Base-by-base conservation (phyloP, 129 eudicot genomes). In the Artemisia annua region DNA sequence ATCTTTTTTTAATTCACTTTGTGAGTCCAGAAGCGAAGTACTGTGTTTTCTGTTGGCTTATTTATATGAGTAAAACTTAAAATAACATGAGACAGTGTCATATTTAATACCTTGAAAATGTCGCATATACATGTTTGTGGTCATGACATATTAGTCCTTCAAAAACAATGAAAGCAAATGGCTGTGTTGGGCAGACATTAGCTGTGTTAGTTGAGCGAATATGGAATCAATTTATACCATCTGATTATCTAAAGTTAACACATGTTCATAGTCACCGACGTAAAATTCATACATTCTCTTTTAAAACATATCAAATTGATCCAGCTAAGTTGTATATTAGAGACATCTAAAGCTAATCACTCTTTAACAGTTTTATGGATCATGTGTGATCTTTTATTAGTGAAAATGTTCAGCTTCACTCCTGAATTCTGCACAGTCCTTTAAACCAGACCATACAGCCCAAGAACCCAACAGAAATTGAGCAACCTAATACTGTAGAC, bases 11-110 rank as follows among this genome's bases (percentile, higher is more conserved):
- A 8, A 12, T 61, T 60, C 60, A 48, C 30, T 49, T 48, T 19
- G 67, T 58, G 67, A 44, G 53, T 58, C 46, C 22, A 54, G 64
- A 57, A 71, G 50, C 17, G 78, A 62, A 69, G 32, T 28, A 55
- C 52, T 70, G 44, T 6, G 49, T 54, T 62, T 11, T 14, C 12
- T 39, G 62, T 71, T 63, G 53, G 72, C 58, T 12, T 70, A 64
- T 22, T 46, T 66, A 15, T 44, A 53, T n/a, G 26, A 32, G 66
- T 53, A 48, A 26, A 26, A 54, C 51, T 63, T 2, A 62, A 65
- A 20, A 50, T 32, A 35, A 39, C 46, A 39, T 49, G n/a, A 66
- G 22, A 19, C 48, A 48, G 46, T 58, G 15, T 22, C 20, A n/a
- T 69, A 35, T 69, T 7, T 39, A 35, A 12, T 43, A 51, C 57